phyloP scores from a whole-genome alignment of 345 rosid genomes.

The Hibiscus trionum region DNA sequence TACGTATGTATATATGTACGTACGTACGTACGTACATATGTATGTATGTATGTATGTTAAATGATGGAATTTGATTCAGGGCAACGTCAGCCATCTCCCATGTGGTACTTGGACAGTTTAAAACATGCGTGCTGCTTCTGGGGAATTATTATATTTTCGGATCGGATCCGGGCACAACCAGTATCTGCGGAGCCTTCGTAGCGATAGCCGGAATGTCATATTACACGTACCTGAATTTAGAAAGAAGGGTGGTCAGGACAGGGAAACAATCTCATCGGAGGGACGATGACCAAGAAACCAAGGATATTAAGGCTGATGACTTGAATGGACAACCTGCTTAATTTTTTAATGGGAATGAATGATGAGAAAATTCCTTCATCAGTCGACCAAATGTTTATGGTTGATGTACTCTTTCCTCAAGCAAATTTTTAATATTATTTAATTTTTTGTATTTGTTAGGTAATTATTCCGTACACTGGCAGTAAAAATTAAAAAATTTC shows the following conservation, averaged over 20 bases:
- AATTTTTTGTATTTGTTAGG: no score
- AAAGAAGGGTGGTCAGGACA: conserved; percentile 23
- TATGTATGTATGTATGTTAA: no score
- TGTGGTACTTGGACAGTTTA: conserved; percentile 73
- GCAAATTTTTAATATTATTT: no score
- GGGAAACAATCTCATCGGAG: conserved; percentile 19
- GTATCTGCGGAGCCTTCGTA: conserved; percentile 53
- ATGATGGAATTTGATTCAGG: conserved; percentile 22
- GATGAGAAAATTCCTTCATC: not conserved
- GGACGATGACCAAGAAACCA: conserved; percentile 30
- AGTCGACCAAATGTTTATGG: not conserved
- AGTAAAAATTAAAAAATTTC: no score
- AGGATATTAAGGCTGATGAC: conserved; percentile 18
- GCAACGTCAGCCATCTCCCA: conserved; percentile 72
- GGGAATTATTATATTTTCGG: conserved; percentile 55
- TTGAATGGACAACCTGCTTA: conserved; percentile 11
- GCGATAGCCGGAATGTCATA: conserved; percentile 63
- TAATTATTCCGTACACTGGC: no score
- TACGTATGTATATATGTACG: no score
- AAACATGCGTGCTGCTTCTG: conserved; percentile 64
- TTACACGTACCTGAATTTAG: conserved; percentile 48
- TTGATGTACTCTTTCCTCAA: no score
- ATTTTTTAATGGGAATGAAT: not conserved
- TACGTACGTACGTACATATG: no score
- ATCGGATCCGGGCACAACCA: conserved; percentile 56